A percentile compares a stretch with the other conserved stretches of the same genome.
Conservation (phyloP, 805 yeast genomes). For the Kuraishia capsulata region DNA sequence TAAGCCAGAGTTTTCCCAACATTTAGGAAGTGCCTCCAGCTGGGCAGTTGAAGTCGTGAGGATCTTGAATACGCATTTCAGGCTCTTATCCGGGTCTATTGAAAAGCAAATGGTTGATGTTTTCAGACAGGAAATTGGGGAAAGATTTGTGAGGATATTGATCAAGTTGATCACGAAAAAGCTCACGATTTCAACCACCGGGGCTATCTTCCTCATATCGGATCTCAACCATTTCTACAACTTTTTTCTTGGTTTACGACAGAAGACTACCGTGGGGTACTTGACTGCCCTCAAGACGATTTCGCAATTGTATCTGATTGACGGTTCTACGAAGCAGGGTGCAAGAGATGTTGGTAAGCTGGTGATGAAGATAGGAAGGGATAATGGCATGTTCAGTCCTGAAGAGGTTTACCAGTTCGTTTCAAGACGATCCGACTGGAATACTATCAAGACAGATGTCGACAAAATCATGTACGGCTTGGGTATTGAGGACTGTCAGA, state of each 20-base stretch:
- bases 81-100: conserved; percentile 65
- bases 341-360: conserved; percentile 79
- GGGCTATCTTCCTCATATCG: conserved; percentile 74
- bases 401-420: conserved; percentile 94
- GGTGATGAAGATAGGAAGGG: conserved; percentile 74
- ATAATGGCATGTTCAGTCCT: conserved; percentile 82
- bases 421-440: conserved; percentile 84
- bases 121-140: conserved; percentile 89
- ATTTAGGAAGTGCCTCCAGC: conserved; percentile 30
- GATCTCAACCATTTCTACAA: conserved; percentile 76
- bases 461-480: conserved; percentile 95
- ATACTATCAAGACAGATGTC: conserved; percentile 61
- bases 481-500: conserved; percentile 65
- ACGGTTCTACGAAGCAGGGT: conserved; percentile 48
- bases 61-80: conserved; percentile 61
- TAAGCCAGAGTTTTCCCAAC: conserved; percentile 11
- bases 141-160: conserved; percentile 67
- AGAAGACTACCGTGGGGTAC: conserved; percentile 63
- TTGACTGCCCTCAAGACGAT: conserved; percentile 76
- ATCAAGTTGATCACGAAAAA: conserved; percentile 70
- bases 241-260: conserved; percentile 54
- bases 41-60: conserved; percentile 60
- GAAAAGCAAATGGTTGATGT: conserved; percentile 86
- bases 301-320: conserved; percentile 73
- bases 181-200: conserved; percentile 60